phyloP scores from a whole-genome alignment of 768 basidiomycete species.

The Mrakia frigida region DNA sequence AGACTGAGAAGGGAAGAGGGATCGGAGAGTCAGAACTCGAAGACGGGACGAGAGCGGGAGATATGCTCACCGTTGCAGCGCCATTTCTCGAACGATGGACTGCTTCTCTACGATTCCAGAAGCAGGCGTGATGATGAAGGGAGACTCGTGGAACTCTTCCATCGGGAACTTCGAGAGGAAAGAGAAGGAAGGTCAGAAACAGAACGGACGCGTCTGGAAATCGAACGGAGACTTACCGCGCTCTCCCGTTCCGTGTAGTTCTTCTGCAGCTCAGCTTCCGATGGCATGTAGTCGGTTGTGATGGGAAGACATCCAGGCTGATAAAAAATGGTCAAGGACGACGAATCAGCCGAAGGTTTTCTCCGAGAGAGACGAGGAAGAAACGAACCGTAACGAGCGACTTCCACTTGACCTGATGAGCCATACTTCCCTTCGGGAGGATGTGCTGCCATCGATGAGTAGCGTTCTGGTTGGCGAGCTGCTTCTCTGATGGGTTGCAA shows the following conservation, averaged over 20 bases:
- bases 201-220: too few species aligned
- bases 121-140: conserved; percentile 16
- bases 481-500: conserved; percentile 27
- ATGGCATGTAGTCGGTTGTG: conserved; percentile 28
- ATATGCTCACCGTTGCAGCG: conserved; percentile 10
- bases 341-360: neutral
- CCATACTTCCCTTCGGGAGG: conserved; percentile 15
- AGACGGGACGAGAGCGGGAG: neutral
- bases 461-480: conserved; percentile 22
- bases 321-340: neutral
- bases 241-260: conserved; percentile 20
- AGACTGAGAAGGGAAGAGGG: neutral
- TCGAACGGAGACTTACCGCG: neutral
- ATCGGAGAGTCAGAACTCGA: neutral
- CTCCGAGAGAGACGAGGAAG: neutral
- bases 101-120: conserved; percentile 26
- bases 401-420: conserved; percentile 32
- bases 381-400: conserved; percentile 21
- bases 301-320: conserved; percentile 31
- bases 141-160: conserved; percentile 29
- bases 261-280: conserved; percentile 18
- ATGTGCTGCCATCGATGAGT: conserved; percentile 30
- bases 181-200: neutral
- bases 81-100: conserved; percentile 29
- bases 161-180: conserved; percentile 22